Evolutionary conservation across 2,329 filamentous ascomycete species (phyloP), one percentile per base, ranked within the genome.

Genomic region (Hypoxylon sp.): DNA sequence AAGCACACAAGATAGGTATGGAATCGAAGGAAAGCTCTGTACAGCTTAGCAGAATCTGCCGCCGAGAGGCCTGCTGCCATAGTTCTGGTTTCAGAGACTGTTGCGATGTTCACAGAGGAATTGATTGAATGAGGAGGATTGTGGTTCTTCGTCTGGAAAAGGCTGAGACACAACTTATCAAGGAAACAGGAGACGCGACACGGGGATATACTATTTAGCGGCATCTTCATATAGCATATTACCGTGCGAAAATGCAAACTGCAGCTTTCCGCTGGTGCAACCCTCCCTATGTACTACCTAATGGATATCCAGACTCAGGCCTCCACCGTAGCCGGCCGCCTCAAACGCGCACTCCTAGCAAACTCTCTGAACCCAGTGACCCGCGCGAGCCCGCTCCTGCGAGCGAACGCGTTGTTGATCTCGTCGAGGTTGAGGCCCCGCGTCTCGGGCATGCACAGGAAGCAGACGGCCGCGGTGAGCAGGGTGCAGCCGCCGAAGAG

Each of bases 391-490:
- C 38, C 38, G 22, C 32, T 42, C 28, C 42, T 50, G 18, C 20
- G 50, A 28, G 20, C 24, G 14, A 72, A 71, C 11, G 70, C 66
- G 54, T 70, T 58, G 28, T 79, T 77, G 26, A 83, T 82, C 6
- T 76, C 78, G 32, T 82, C 80, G 0, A 84, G 72, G 16, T 76
- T 79, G 8, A 76, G 74, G 0, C 81, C 80, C 7, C 77, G 74
- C 0, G 81, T 83, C 72, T 83, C 82, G 0, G 72, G 72, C 81
- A 83, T 83, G 56, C 76, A 78, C 0, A 81, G 20, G 11, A 74
- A 71, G 7, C 79, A 77, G 26, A 79, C 70, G 16, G 78, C 44
- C 0, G 80, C 78, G 9, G 77, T 79, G 0, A 79, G 62, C 1
- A 81, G 64, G 2, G 79, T 78, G 33, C 77, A 80, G 2, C 72